Conservation (phyloP, 2,329 filamentous ascomycete genomes). For the Pseudogymnoascus sp. region DNA sequence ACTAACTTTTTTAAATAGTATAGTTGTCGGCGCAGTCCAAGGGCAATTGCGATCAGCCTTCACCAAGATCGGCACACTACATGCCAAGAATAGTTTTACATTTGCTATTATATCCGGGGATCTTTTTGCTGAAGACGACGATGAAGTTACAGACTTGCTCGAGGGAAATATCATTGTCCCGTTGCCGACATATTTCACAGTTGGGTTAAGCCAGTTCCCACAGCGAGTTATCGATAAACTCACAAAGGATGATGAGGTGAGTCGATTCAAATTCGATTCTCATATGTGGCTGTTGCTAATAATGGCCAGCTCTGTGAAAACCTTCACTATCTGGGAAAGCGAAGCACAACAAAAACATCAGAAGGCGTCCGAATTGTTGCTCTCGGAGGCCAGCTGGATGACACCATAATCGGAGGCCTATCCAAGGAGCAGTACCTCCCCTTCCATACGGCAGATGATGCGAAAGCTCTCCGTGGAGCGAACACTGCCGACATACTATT, state of each 20-base stretch:
- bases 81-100: conserved; percentile 80
- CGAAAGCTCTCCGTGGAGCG: conserved; percentile 64
- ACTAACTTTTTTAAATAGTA: conserved; percentile 15
- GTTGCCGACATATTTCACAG: conserved; percentile 82
- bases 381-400: conserved; percentile 65
- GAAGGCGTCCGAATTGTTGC: conserved; percentile 84
- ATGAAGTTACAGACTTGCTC: conserved; percentile 55
- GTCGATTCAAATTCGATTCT: conserved; percentile 23
- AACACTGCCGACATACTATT: conserved; percentile 78
- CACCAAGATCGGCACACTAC: conserved; percentile 68
- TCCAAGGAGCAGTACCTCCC: conserved; percentile 69
- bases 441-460: conserved; percentile 68
- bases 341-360: conserved; percentile 77
- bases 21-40: conserved; percentile 71
- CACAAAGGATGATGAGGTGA: conserved; percentile 53
- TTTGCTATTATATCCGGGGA: conserved; percentile 80
- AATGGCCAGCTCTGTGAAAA: conserved; percentile 67
- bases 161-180: conserved; percentile 65
- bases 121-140: conserved; percentile 62
- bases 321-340: conserved; percentile 80
- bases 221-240: conserved; percentile 62
- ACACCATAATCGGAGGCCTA: conserved; percentile 49
- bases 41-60: conserved; percentile 71
- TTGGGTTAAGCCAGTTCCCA: conserved; percentile 68
- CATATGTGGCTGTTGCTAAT: neutral